phyloP scores from a whole-genome alignment of 2,329 filamentous ascomycete genomes.

The Pleomassaria siparia region DNA sequence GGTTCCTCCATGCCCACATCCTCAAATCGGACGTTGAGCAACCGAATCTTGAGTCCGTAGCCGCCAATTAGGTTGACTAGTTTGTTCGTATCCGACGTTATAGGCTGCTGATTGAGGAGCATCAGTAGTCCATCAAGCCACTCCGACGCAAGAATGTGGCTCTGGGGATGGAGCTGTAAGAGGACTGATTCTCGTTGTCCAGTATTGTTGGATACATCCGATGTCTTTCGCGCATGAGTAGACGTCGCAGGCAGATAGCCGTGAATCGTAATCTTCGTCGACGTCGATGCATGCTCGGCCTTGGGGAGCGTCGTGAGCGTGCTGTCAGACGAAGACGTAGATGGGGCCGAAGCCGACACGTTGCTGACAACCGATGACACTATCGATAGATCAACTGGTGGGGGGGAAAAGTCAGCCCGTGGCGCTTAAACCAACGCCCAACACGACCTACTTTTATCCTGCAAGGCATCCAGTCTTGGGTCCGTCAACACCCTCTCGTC shows the following conservation, averaged over 20 bases:
- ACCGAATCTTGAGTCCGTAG: slow-evolving; percentile 87
- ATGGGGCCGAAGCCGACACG: slow-evolving; percentile 66
- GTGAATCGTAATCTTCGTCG: slow-evolving; percentile 90
- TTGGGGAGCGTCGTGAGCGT: slow-evolving; percentile 47
- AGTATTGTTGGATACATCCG: slow-evolving; percentile 31
- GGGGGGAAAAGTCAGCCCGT: slow-evolving; percentile 31
- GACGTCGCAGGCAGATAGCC: slow-evolving; percentile 59
- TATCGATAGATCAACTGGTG: slow-evolving; percentile 75
- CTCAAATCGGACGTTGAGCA: slow-evolving; percentile 89
- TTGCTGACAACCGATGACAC: slow-evolving; percentile 95
- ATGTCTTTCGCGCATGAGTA: slow-evolving; percentile 31
- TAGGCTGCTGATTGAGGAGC: slow-evolving; percentile 91
- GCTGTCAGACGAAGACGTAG: slow-evolving; percentile 51
- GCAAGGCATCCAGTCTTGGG: slow-evolving; percentile 71
- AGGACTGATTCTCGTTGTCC: slow-evolving; percentile 68
- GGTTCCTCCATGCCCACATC: slow-evolving; percentile 71
- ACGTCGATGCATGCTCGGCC: slow-evolving; percentile 43
- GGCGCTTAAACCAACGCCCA: slow-evolving; percentile 20
- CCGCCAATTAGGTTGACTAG: slow-evolving; percentile 82
- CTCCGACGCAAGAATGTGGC: slow-evolving; percentile 83
- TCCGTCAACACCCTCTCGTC: slow-evolving; percentile 63
- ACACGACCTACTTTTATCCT: slow-evolving; percentile 68
- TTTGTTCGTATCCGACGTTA: slow-evolving; percentile 95
- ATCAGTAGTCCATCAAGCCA: slow-evolving; percentile 96
- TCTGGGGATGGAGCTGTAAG: slow-evolving; percentile 78